phyloP scores from a whole-genome alignment of 1,284 basidiomycete genomes.

The Vanrija humicola region DNA sequence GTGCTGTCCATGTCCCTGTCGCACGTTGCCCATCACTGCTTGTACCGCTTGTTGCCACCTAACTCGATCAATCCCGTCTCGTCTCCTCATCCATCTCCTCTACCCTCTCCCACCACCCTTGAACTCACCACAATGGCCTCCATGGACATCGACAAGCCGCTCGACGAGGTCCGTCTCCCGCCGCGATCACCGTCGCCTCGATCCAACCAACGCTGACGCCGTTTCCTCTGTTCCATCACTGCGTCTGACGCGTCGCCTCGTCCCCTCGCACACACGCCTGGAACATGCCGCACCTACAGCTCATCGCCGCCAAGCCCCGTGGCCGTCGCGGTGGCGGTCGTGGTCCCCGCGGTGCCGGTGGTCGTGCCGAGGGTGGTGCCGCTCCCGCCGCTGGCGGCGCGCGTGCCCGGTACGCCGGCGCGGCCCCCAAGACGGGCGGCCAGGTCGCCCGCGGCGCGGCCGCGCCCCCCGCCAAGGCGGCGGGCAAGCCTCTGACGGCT shows the following conservation, averaged over 20 bases:
- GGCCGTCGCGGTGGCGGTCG: constrained; percentile 52
- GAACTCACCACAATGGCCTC: constrained; percentile 31
- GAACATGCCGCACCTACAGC: constrained; percentile 51
- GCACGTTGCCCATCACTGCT: not conserved
- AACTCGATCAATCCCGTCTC: not conserved
- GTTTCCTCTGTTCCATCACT: not conserved
- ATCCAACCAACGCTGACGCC: constrained; percentile 6
- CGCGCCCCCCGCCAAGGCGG: constrained; percentile 38
- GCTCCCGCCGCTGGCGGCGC: constrained; percentile 42
- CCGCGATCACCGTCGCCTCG: not conserved
- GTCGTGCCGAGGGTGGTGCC: constrained; percentile 23
- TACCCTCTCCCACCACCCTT: constrained; percentile 2
- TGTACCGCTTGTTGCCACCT: constrained; percentile 1
- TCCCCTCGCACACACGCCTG: not conserved
- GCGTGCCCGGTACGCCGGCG: constrained; percentile 53
- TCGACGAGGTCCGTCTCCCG: constrained; percentile 68
- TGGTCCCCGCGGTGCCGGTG: constrained; percentile 51
- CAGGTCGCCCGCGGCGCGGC: constrained; percentile 16
- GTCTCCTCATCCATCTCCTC: not conserved
- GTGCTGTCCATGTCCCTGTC: not conserved
- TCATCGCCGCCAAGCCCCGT: constrained; percentile 61
- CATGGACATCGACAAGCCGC: constrained; percentile 68
- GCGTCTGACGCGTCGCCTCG: not conserved
- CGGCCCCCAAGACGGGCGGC: constrained; percentile 19
- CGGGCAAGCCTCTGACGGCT: constrained; percentile 48